Conservation (phyloP, 1,284 basidiomycete genomes). For the Ceratobasidium papillatum region DNA sequence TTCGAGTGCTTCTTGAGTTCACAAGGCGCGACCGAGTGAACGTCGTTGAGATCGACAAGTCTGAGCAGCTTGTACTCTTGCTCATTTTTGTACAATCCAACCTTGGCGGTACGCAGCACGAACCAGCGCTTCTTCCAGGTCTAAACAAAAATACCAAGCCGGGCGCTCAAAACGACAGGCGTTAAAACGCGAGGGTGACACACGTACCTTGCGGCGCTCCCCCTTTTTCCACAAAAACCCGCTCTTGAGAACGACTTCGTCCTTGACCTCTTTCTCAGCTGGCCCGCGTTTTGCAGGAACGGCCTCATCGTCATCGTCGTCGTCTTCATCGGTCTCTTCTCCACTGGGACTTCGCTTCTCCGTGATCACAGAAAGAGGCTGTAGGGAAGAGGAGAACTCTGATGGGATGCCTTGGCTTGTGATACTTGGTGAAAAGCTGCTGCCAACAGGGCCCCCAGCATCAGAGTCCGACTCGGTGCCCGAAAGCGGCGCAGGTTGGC, state of each 20-base stretch:
- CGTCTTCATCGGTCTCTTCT: constrained; percentile 78
- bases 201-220: constrained; percentile 88
- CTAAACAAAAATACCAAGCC: constrained; percentile 55
- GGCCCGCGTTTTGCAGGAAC: constrained; percentile 53
- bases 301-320: constrained; percentile 66
- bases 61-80: constrained; percentile 92
- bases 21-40: constrained; percentile 91
- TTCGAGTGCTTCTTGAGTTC: constrained; percentile 89
- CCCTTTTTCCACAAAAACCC: constrained; percentile 97
- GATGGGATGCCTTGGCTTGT: constrained; percentile 26
- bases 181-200: constrained; percentile 38
- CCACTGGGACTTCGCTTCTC: constrained; percentile 73
- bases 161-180: constrained; percentile 31
- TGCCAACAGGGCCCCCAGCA: constrained; percentile 63
- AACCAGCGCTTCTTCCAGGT: constrained; percentile 99
- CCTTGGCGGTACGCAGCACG: constrained; percentile 87
- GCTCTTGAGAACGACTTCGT: constrained; percentile 84
- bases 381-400: constrained; percentile 47
- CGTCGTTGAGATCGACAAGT: constrained; percentile 86
- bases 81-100: constrained; percentile 97
- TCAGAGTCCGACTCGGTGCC: constrained; percentile 90
- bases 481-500: constrained; percentile 52
- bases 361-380: constrained; percentile 75
- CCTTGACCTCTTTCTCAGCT: constrained; percentile 51
- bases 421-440: constrained; percentile 47